Evolutionary conservation across 345 rosid genomes (phyloP), one percentile per base, ranked within the genome.

Genomic region (Bruguiera sexangula): DNA sequence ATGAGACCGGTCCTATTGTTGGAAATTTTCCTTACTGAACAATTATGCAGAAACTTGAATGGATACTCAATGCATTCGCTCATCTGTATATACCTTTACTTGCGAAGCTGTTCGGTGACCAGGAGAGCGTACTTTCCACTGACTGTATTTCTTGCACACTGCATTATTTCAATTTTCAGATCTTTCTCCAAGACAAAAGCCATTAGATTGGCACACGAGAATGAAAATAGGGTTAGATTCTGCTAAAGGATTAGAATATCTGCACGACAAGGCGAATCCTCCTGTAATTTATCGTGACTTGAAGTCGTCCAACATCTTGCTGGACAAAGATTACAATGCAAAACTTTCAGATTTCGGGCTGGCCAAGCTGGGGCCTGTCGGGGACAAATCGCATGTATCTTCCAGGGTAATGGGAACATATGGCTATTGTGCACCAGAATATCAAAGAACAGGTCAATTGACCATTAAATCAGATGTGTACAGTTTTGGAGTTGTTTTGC

Each of bases 371-470:
- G 97, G 96, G 20, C 96, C 97, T 21, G 67, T 73, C 1, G 99
- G 96, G 21, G 97, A 95, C 70, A 92, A 79, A 60, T 78, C 87
- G 3, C 96, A 92, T 53, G 96, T 95, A 22, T 92, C 99, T 27
- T 87, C 99, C 1, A 84, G 96, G 77, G 96, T 95, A 15, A 92
- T 95, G 99, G 99, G 99, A 65, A 95, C 99, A 1, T 92, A 92
- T 21, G 96, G 99, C 5, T 95, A 95, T 54, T 95, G 99, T 52
- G 99, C 97, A 22, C 99, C 99, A 0, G 97, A 95, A 77, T 95
- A 95, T 71, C 96, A 92, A 67, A 82, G 92, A 78, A 90, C 96
- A 6, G 99, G 99, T 3, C 96, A 90, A 21, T 65, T 95, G 21
- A 92, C 97, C 0, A 81, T 72, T 1, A 95, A 88, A 74, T 95